These are phyloP conservation scores for Exophiala sp. DNA, from an alignment of 2,329 filamentous ascomycete genomes.

Conservation along the genomic window DNA sequence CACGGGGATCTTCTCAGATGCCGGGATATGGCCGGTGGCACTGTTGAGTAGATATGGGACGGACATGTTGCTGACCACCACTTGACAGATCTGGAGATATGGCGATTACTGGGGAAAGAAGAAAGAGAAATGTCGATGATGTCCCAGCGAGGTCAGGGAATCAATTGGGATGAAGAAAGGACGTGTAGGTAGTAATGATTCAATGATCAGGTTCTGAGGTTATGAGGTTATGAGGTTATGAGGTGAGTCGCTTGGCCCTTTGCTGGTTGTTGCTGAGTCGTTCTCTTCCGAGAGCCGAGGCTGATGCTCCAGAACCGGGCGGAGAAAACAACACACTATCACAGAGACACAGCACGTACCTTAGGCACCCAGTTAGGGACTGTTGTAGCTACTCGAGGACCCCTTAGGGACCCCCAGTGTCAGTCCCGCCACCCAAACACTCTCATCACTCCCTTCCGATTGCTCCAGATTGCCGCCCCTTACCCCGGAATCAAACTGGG, in stretches of 20 bases:
- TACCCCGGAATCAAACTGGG: slow-evolving; percentile 1
- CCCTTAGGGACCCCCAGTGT: too few species aligned
- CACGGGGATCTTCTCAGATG: slow-evolving; percentile 49
- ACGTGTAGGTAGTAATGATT: not conserved
- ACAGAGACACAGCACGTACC: too few species aligned
- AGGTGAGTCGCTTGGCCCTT: not conserved
- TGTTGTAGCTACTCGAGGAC: too few species aligned
- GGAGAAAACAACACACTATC: not conserved
- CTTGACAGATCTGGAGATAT: too few species aligned
- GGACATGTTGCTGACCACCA: too few species aligned
- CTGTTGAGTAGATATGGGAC: slow-evolving; percentile 29
- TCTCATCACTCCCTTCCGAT: not conserved
- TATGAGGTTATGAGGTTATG: slow-evolving; percentile 3
- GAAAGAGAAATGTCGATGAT: not conserved
- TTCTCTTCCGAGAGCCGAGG: slow-evolving; percentile 19
- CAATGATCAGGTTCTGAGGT: not conserved
- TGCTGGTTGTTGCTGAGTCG: not conserved
- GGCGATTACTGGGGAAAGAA: not conserved
- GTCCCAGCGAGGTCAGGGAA: not conserved
- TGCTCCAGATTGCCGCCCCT: slow-evolving; percentile 1
- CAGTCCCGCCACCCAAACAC: not conserved
- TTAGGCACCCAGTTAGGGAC: too few species aligned
- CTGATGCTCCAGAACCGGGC: slow-evolving; percentile 3
- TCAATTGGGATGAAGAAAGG: not conserved
- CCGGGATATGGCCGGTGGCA: slow-evolving; percentile 40